phyloP scores from a whole-genome alignment of 352 stramenopile species.

The Pilasporangium apinafurcum region DNA sequence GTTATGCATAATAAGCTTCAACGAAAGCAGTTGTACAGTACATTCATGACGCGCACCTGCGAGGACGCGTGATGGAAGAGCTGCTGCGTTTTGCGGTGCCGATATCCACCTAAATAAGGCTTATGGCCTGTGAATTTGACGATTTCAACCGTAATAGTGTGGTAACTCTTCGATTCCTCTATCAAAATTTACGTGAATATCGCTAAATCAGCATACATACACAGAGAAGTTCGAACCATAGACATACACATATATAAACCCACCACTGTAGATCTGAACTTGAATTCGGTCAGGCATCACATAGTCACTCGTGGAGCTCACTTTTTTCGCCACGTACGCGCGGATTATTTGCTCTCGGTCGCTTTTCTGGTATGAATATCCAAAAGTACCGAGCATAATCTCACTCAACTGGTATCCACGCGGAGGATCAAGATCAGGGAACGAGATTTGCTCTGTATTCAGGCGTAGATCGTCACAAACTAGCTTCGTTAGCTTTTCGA shows the following conservation, averaged over 20 bases:
- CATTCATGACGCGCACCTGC: no score
- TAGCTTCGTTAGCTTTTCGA: slow-evolving; percentile 41
- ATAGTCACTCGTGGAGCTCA: slow-evolving; percentile 56
- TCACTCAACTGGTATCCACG: slow-evolving; percentile 21
- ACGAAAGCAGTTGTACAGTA: no score
- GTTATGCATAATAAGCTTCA: neutral
- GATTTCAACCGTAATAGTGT: slow-evolving; percentile 61
- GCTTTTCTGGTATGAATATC: slow-evolving; percentile 4
- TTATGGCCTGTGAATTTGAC: slow-evolving; percentile 77
- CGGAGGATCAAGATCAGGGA: slow-evolving; percentile 42
- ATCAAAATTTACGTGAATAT: neutral
- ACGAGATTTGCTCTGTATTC: slow-evolving; percentile 45
- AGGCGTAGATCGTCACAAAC: slow-evolving; percentile 60
- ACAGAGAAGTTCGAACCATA: no score
- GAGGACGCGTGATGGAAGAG: slow-evolving; percentile 88
- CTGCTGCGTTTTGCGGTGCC: slow-evolving; percentile 80
- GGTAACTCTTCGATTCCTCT: slow-evolving; percentile 41
- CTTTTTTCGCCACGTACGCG: slow-evolving; percentile 33
- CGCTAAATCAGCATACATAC: neutral
- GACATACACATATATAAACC: neutral
- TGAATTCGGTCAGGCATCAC: slow-evolving; percentile 81
- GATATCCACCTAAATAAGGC: slow-evolving; percentile 85
- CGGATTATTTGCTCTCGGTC: slow-evolving; percentile 33
- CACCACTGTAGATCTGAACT: slow-evolving; percentile 65
- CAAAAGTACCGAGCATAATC: slow-evolving; percentile 26